These are phyloP conservation scores for Naumovozyma dairenensis DNA, from an alignment of 805 yeast genomes.

Conservation along the genomic window DNA sequence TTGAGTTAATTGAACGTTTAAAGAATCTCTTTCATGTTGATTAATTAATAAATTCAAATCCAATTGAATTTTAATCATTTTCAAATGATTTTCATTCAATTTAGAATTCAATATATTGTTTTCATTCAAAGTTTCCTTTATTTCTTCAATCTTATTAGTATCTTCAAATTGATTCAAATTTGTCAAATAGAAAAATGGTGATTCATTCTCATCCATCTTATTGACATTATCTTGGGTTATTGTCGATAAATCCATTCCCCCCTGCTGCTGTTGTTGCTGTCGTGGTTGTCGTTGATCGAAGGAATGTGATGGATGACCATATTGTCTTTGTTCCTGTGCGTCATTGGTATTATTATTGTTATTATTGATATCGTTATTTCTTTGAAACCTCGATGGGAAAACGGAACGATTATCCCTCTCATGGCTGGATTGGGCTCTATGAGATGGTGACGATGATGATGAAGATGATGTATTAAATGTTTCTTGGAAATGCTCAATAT, in stretches of 20 bases:
- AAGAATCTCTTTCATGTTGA: conserved; percentile 23
- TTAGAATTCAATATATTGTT: conserved; percentile 18
- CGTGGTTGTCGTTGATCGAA: conserved; percentile 1
- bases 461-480: too few relatives aligned
- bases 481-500: too few relatives aligned
- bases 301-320: too few relatives aligned
- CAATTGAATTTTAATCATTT: conserved; percentile 15
- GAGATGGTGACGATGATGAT: too few relatives aligned
- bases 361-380: too few relatives aligned
- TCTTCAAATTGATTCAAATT: conserved; percentile 9
- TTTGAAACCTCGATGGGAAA: too few relatives aligned
- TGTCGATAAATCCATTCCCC: too few relatives aligned
- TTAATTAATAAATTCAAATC: conserved; percentile 23
- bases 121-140: conserved; percentile 13
- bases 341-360: too few relatives aligned
- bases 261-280: background rate
- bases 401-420: too few relatives aligned
- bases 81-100: conserved; percentile 16
- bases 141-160: conserved; percentile 6
- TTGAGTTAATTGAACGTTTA: conserved; percentile 29
- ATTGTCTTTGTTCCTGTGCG: too few relatives aligned
- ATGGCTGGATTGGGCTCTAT: too few relatives aligned
- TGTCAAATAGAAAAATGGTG: conserved; percentile 18
- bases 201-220: conserved; percentile 11
- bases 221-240: too few relatives aligned